Evolutionary conservation across 1,139 yeast genomes (phyloP).

Genomic region (Petasospora rhodanensis): DNA sequence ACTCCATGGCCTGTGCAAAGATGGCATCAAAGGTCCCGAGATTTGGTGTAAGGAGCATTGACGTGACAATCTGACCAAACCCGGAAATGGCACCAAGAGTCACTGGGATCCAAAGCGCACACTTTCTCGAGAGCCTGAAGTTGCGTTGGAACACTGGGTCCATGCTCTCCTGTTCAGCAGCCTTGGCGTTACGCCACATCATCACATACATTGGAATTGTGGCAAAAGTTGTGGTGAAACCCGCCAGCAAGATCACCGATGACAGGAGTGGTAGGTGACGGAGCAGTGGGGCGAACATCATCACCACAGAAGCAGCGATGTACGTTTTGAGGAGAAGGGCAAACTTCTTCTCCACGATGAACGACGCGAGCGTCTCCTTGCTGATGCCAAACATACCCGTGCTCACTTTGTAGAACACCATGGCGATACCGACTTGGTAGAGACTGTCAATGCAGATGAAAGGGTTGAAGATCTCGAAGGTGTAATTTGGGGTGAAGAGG

Average conservation of each 20-base stretch:
- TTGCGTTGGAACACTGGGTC: slow-evolving; percentile 1
- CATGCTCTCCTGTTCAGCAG: slow-evolving; percentile 1
- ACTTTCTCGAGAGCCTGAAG: slow-evolving; percentile 3
- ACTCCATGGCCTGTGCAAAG: slow-evolving; percentile 8
- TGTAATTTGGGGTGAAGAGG: not conserved
- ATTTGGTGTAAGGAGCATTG: not conserved
- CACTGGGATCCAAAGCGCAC: slow-evolving; percentile 6
- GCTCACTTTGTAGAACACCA: slow-evolving; percentile 13
- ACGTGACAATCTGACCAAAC: not conserved
- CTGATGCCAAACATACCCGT: slow-evolving; percentile 12
- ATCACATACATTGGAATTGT: slow-evolving; percentile 8
- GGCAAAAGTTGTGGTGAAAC: not conserved
- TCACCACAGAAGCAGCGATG: slow-evolving; percentile 1
- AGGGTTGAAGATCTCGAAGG: not conserved
- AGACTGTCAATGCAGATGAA: not conserved
- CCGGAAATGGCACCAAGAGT: not conserved
- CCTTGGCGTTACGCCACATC: slow-evolving; percentile 7
- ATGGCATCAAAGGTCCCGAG: not conserved
- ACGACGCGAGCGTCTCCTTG: slow-evolving; percentile 4
- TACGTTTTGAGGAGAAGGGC: slow-evolving; percentile 1
- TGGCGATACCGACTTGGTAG: slow-evolving; percentile 1
- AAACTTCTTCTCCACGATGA: slow-evolving; percentile 5
- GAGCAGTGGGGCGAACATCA: slow-evolving; percentile 1
- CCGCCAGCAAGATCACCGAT: not conserved
- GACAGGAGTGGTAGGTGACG: not conserved